Base-by-base conservation (phyloP, 106 monocot genomes). In the Phalaenopsis aphrodite region DNA sequence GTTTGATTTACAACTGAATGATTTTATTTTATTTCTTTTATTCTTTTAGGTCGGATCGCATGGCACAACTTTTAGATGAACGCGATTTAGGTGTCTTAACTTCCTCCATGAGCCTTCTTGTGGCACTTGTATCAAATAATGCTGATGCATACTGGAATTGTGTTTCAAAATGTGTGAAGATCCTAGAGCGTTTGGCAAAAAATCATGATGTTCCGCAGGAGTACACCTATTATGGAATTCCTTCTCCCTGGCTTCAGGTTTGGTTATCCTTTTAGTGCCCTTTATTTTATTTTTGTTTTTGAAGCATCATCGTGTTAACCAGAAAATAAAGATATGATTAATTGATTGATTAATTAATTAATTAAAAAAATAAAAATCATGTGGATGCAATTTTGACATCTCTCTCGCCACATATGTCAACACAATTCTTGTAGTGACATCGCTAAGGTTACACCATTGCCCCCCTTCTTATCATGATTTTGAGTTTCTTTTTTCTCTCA, bases 171-270 rank as follows among this genome's bases (percentile, higher is more conserved):
- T 99, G 94, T 81, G 92, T 99, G 58, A 94, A 89, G 82, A 91
- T 95, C 80, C 82, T 99, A 75, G 98, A 99, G 78, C 89, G 94
- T 46, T 66, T 99, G 78, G 89, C 94, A 5, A 91, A 93, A 74
- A 99, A 95, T 77, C 92, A 89, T 82, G 98, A 99, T 86, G 78
- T 99, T 82, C 98, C 94, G 43, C 98, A 89, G 83, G 98, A 99
- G 17, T 99, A 99, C 74, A 99, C 98, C 12, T 99, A 95, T 69
- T 99, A 99, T 88, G 98, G 98, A 52, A 99, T 99, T 69, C 98
- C 98, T 79, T 99, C 94, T 84, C 94, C 98, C 78, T 99, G 98
- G 98, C 94, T 99, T 85, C 98, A 99, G 94, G 98, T 99, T 69
- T 69, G 38, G 3, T 69, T 69, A 14, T 38, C 38, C 12, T 67